These are phyloP conservation scores for Solanum ahanhuiri DNA, from an alignment of 257 asterid species.

Conservation along the genomic window DNA sequence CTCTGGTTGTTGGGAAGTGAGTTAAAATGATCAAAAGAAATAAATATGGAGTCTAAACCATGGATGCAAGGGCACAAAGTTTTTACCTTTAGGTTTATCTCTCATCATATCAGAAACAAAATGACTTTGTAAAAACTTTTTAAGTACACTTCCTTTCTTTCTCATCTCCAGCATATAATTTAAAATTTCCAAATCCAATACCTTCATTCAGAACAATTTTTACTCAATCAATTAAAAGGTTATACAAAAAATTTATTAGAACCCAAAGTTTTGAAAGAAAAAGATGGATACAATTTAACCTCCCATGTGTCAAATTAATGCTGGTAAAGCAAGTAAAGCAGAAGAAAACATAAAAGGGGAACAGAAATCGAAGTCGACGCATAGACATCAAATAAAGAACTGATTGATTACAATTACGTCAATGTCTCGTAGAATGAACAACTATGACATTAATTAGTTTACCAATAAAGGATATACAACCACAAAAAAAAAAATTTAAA, in stretches of 20 bases:
- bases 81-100: background rate
- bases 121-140: background rate
- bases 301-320: background rate
- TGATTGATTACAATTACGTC: background rate
- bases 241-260: background rate
- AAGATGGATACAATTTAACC: background rate
- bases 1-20: background rate
- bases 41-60: background rate
- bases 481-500: background rate
- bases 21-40: background rate
- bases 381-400: background rate
- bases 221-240: background rate
- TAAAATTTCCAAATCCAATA: background rate
- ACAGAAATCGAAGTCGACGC: background rate
- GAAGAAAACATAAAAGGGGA: background rate
- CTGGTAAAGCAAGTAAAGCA: background rate
- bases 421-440: background rate
- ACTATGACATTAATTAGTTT: background rate
- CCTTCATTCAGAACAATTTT: background rate
- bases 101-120: background rate
- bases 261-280: background rate
- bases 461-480: background rate
- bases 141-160: background rate
- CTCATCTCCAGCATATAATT: background rate
- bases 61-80: background rate